Evolutionary conservation across 2,329 filamentous ascomycete genomes (phyloP), one percentile per base, ranked within the genome.

Genomic region (Grosmannia huntii): DNA sequence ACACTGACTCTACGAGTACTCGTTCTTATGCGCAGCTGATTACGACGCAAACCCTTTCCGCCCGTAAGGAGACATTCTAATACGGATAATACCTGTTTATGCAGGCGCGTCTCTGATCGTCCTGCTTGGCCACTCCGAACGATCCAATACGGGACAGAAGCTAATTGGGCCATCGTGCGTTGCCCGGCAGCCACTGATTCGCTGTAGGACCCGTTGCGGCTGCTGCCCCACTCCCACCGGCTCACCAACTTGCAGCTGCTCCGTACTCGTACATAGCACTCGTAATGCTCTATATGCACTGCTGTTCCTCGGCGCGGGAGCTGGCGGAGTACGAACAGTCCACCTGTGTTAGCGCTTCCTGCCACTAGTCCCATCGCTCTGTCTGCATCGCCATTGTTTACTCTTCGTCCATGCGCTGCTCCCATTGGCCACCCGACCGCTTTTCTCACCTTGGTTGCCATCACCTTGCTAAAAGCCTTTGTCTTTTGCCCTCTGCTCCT

Each of bases 371-470:
- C 46, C 36, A 58, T 51, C 54, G 49, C 44, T n/a, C 56, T 48
- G 49, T 28, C 38, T 38, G 38, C 16, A 57, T 46, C 49, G 38
- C 60, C 57, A 60, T 64, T 65, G 63, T 65, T 65, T 65, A 65
- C 61, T 60, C 57, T 55, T 57, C 25, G 46, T 51, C 49, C 27
- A 41, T 27, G 14, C 48, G 49, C 11, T 48, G 55, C 58, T 59
- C 59, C 57, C 59, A 63, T 63, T 64, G 61, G 63, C 56, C 59
- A 27, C 27, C 21, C n/a, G 21, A 9, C 33, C 33, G 12, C 31
- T 12, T 23, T 54, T 36, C 25, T 12, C n/a, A n/a, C 41, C 23
- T 54, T 51, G 41, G 53, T 27, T 12, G 28, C 23, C 33, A 21
- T 31, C 36, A 41, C 48, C 28, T 49, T 41, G 33, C n/a, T 19